Evolutionary conservation across 495 filamentous ascomycete species (phyloP), one percentile per base, ranked within the genome.

Genomic region (Melanomma pulvis-pyrius): DNA sequence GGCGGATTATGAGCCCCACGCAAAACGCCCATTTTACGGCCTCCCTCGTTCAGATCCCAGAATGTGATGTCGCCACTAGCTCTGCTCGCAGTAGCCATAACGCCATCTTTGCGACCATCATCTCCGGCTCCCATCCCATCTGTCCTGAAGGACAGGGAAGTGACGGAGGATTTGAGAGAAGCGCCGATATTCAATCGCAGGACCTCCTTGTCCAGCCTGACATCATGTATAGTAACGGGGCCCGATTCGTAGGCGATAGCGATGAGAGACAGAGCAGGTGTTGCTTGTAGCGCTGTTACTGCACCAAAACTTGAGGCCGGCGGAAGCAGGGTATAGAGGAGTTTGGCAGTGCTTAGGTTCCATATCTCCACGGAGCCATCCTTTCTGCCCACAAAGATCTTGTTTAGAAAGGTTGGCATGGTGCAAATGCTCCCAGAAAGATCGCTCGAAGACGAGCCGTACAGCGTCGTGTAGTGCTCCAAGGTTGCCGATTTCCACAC

Each of bases 331-430:
- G 90, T 92, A 74, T 97, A 90, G 26, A 99, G 82, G 28, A 96
- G 81, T 73, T 92, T 96, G 65, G 91, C 92, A 21, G 89, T 93
- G 73, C 88, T 92, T 57, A 98, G 77, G 73, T 99, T 99, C 96
- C 96, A 98, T 57, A 99, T 93, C 73, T 98, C 93, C 21, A 97
- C 85, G 74, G 83, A 86, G n/a, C 96, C 94, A 73, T 97, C 92
- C 62, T 81, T 82, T 63, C 91, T 86, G 5, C 92, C 94, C 34
- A 90, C 88, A 59, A 98, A 90, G 29, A 99, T 82, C 77, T 99
- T 99, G 81, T 98, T 99, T 25, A 98, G 78, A 76, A 89, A 98
- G 0, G 93, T 97, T 15, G 92, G 91, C 88, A 96, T 90, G 72
- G 84, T 93, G 73, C 82, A 86, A 50, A 96, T 82, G 32, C 86